A percentile compares a stretch with the other conserved stretches of the same genome.
phyloP scores from a whole-genome alignment of 805 yeast species.

The Myxozyma lipomycoides region DNA sequence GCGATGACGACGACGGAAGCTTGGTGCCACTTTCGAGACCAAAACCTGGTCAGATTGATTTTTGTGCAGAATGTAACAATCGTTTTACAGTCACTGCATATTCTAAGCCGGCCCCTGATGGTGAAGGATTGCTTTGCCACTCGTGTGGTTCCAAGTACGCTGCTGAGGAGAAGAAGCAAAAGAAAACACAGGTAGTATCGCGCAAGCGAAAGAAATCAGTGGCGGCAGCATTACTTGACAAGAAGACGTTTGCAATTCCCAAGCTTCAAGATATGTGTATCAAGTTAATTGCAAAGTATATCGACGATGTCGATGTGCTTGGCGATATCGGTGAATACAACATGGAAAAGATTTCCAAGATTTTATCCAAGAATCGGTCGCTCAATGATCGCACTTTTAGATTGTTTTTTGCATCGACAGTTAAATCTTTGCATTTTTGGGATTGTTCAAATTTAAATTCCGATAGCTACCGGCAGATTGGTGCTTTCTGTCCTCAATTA shows the following conservation, averaged over 20 bases:
- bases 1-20: slow-evolving; percentile 22
- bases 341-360: slow-evolving; percentile 65
- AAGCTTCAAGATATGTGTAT: slow-evolving; percentile 82
- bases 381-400: slow-evolving; percentile 67
- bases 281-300: slow-evolving; percentile 57
- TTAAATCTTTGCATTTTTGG: slow-evolving; percentile 67
- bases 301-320: slow-evolving; percentile 69
- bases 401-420: slow-evolving; percentile 62
- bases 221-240: slow-evolving; percentile 80
- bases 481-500: slow-evolving; percentile 73
- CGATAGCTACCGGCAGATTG: slow-evolving; percentile 63
- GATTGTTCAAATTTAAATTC: slow-evolving; percentile 79
- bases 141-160: slow-evolving; percentile 57
- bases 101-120: slow-evolving; percentile 46
- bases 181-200: slow-evolving; percentile 53
- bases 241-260: slow-evolving; percentile 58
- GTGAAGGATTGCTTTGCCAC: slow-evolving; percentile 52
- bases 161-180: slow-evolving; percentile 42
- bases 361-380: slow-evolving; percentile 77
- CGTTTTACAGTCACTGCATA: slow-evolving; percentile 62
- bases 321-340: slow-evolving; percentile 83
- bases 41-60: slow-evolving; percentile 41
- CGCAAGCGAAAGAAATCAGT: slow-evolving; percentile 70
- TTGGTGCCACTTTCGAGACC: slow-evolving; percentile 12
- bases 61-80: slow-evolving; percentile 60